Conservation (phyloP, 371 early-diverging fungal genomes). For the Mucor ambiguus region DNA sequence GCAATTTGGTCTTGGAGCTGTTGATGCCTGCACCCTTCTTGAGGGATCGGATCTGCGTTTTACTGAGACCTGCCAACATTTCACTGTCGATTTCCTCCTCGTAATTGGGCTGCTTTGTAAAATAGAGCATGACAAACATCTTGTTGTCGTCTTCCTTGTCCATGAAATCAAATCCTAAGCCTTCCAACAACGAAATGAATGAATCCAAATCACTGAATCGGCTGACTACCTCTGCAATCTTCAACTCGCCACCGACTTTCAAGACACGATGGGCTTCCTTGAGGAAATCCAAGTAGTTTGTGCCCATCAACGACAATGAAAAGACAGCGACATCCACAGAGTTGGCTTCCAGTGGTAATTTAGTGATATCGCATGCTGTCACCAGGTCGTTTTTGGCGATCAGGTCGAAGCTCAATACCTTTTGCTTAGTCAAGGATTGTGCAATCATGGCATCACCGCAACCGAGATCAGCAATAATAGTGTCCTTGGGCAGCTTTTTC, state of each 20-base stretch:
- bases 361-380: constrained; percentile 92
- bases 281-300: constrained; percentile 90
- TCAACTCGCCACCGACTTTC: constrained; percentile 82
- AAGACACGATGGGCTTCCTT: constrained; percentile 91
- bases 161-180: constrained; percentile 75
- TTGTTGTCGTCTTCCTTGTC: constrained; percentile 78
- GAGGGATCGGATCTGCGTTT: constrained; percentile 50
- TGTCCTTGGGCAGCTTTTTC: constrained; percentile 45
- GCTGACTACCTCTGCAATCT: constrained; percentile 94
- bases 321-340: constrained; percentile 92
- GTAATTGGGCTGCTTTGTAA: constrained; percentile 56
- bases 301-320: constrained; percentile 97
- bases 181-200: constrained; percentile 73
- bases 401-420: constrained; percentile 95
- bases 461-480: constrained; percentile 95
- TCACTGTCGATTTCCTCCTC: constrained; percentile 39
- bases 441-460: constrained; percentile 98
- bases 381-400: constrained; percentile 84
- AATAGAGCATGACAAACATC: constrained; percentile 92
- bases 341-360: constrained; percentile 75
- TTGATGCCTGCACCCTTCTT: constrained; percentile 50
- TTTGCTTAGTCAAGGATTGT: constrained; percentile 62
- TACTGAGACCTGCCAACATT: constrained; percentile 42
- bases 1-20: constrained; percentile 24
- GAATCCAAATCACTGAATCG: constrained; percentile 80